phyloP scores from a whole-genome alignment of 106 monocot species.

The Acanthochlamys bracteata region DNA sequence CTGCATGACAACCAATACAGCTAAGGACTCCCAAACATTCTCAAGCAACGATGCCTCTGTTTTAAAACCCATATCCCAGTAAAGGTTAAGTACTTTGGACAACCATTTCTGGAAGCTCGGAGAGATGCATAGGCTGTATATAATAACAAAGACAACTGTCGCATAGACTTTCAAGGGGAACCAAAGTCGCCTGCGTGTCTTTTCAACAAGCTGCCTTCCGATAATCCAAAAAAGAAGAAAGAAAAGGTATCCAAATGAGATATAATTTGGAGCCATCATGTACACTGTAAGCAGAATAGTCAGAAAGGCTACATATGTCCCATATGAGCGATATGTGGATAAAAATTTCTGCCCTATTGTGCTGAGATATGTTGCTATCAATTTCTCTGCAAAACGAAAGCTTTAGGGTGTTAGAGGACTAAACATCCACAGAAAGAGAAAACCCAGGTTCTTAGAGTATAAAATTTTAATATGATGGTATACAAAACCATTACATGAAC shows the following conservation, averaged over 20 bases:
- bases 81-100: slow-evolving; percentile 57
- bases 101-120: slow-evolving; percentile 40
- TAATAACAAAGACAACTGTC: slow-evolving; percentile 57
- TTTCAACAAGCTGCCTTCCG: slow-evolving; percentile 85
- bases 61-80: slow-evolving; percentile 79
- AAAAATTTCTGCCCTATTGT: slow-evolving; percentile 70
- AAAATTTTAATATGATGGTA: too few relatives aligned
- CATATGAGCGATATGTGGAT: slow-evolving; percentile 75
- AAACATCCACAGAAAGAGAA: background rate
- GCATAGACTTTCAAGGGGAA: slow-evolving; percentile 90
- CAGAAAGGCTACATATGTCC: slow-evolving; percentile 84
- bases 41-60: slow-evolving; percentile 58
- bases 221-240: slow-evolving; percentile 94
- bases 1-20: slow-evolving; percentile 90
- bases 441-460: too few relatives aligned
- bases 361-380: slow-evolving; percentile 66
- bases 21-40: slow-evolving; percentile 84
- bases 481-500: too few relatives aligned
- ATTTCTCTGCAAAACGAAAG: slow-evolving; percentile 48
- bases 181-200: slow-evolving; percentile 79
- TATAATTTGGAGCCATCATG: slow-evolving; percentile 83
- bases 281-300: slow-evolving; percentile 86
- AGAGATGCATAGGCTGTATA: slow-evolving; percentile 72
- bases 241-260: slow-evolving; percentile 90
- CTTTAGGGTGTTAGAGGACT: background rate